Evolutionary conservation across 371 early-diverging fungal genomes (phyloP), one percentile per base, ranked within the genome.

Genomic region (Amoeboaphelidium protococcarum): DNA sequence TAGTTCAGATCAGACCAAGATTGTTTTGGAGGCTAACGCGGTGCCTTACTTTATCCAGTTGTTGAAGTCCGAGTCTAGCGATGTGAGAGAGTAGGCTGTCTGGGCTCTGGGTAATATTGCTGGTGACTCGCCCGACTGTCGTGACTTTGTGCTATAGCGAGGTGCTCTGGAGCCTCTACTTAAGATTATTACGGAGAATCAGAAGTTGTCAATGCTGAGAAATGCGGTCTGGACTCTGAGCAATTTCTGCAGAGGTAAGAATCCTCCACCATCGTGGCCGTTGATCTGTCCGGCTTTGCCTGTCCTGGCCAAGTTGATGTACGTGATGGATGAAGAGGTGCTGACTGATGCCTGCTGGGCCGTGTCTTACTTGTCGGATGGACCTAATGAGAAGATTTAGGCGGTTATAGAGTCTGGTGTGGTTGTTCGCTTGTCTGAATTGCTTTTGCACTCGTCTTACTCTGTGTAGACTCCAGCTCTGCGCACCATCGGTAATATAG

Each of bases 101-200:
- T 99, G 99, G 99, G 99, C 98, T 12, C 72, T 99, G 40, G 99
- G 98, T 52, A 99, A 99, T 68, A 98, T 99, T 70, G 94, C 99
- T 40, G 99, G 99, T 48, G 99, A 99, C 69, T 79, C 81, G 54
- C 80, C 98, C 46, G 58, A 60, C 10, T 89, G 86, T 62, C 80
- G 99, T 49, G 94, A 99, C 63, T 75, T 67, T 59, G 92, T 96
- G 19, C 70, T 98, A 41, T 61, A 74, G 2, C 63, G 65, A 47
- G 87, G 88, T 31, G 88, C 89, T 16, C 63, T 94, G 31, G 70
- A 64, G 31, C 83, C 86, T 24, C 58, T 97, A 42, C 57, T 96
- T 42, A 55, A 59, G 20, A 76, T 98, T 21, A 69, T 98, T 40
- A 74, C 73, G 52, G 88, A 83, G 50, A 60, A 73, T 54, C 41